Evolutionary conservation across 2,329 filamentous ascomycete genomes (phyloP).

Genomic region (Cladosporium colombiae): DNA sequence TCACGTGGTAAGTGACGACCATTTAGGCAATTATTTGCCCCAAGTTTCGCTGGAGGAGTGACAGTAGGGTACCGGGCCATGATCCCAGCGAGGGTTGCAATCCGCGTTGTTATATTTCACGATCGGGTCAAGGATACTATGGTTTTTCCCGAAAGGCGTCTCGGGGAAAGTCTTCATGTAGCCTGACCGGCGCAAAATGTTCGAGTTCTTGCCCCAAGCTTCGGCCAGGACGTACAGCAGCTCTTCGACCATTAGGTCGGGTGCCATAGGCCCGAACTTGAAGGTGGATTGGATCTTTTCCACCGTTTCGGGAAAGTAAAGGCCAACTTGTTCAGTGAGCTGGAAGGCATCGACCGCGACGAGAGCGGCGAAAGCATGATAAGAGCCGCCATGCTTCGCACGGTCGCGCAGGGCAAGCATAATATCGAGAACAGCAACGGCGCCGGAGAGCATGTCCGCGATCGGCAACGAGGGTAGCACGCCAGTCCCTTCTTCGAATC

Average conservation of each 20-base stretch:
- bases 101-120: conserved; percentile 27
- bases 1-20: too few species aligned
- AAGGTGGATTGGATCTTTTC: conserved; percentile 32
- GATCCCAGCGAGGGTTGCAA: conserved; percentile 21
- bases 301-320: conserved; percentile 36
- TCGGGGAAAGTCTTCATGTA: conserved; percentile 25
- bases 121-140: conserved; percentile 33
- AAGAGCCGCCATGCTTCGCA: too few species aligned
- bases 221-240: conserved; percentile 33
- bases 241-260: conserved; percentile 35
- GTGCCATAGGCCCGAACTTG: conserved; percentile 33
- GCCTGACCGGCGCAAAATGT: conserved; percentile 26
- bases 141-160: conserved; percentile 30
- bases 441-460: too few species aligned
- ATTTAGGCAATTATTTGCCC: not conserved
- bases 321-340: conserved; percentile 38
- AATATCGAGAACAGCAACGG: too few species aligned
- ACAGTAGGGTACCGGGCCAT: conserved; percentile 26
- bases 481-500: too few species aligned
- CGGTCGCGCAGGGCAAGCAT: too few species aligned
- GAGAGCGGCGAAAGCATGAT: too few species aligned
- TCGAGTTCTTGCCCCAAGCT: conserved; percentile 33
- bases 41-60: not conserved
- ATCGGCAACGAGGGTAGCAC: too few species aligned
- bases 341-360: too few species aligned